Conservation (phyloP, 2,329 filamentous ascomycete species). For the Colletotrichum acutatum region DNA sequence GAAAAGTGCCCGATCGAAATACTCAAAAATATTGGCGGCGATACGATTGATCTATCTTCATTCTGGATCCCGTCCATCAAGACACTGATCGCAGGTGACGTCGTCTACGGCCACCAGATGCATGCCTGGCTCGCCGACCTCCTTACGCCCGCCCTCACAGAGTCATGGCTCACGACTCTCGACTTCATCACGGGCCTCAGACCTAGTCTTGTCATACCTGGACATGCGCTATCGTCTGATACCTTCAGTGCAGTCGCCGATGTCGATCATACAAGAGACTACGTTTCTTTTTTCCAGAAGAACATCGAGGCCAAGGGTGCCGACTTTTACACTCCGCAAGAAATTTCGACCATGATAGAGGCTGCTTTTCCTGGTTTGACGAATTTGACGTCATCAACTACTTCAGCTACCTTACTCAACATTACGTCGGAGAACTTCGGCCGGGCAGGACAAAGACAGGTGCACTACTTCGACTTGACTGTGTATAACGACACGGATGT, state of each 20-base stretch:
- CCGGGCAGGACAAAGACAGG: background rate
- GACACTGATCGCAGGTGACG: slow-evolving; percentile 26
- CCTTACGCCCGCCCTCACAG: slow-evolving; percentile 12
- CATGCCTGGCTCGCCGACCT: slow-evolving; percentile 33
- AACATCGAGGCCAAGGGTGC: slow-evolving; percentile 21
- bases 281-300: slow-evolving; percentile 24
- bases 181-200: slow-evolving; percentile 16
- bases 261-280: slow-evolving; percentile 13
- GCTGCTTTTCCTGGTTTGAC: slow-evolving; percentile 7
- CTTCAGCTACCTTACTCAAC: slow-evolving; percentile 16
- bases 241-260: slow-evolving; percentile 2
- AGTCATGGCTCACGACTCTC: slow-evolving; percentile 23
- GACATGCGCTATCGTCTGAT: slow-evolving; percentile 10
- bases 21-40: slow-evolving; percentile 5
- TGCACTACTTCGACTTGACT: slow-evolving; percentile 16
- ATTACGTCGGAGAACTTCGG: slow-evolving; percentile 28
- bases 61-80: slow-evolving; percentile 25
- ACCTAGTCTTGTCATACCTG: slow-evolving; percentile 9
- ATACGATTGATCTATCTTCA: slow-evolving; percentile 19
- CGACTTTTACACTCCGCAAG: slow-evolving; percentile 11
- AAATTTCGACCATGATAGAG: slow-evolving; percentile 16
- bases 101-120: slow-evolving; percentile 24
- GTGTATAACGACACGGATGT: background rate
- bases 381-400: slow-evolving; percentile 14
- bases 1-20: slow-evolving; percentile 23